These are phyloP conservation scores for Wickerhamiella galacta DNA, from an alignment of 805 yeast species.

Conservation along the genomic window DNA sequence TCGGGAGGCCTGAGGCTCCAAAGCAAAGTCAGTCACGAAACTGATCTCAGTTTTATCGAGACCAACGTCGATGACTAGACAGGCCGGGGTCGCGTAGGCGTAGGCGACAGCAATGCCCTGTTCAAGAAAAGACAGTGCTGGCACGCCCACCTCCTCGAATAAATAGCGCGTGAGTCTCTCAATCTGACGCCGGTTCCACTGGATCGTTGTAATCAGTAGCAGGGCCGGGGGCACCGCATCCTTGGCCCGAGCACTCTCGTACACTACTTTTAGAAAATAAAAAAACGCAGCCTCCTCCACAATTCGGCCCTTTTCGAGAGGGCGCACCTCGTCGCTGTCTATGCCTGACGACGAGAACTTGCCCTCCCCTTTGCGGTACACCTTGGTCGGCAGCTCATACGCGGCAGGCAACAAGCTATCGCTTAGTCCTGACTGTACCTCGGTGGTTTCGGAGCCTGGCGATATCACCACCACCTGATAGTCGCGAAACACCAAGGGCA, in stretches of 20 bases:
- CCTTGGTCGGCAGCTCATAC: constrained; percentile 59
- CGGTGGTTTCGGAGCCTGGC: constrained; percentile 62
- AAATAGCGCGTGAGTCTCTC: constrained; percentile 60
- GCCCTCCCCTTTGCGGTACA: constrained; percentile 28
- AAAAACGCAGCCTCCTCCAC: constrained; percentile 54
- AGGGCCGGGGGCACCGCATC: constrained; percentile 44
- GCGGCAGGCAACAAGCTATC: constrained; percentile 65
- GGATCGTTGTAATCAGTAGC: constrained; percentile 38
- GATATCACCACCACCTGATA: constrained; percentile 37
- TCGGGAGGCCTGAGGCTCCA: constrained; percentile 36
- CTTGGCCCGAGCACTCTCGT: constrained; percentile 30
- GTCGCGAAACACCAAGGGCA: constrained; percentile 23
- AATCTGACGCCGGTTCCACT: constrained; percentile 51
- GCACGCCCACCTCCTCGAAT: constrained; percentile 55
- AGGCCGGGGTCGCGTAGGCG: constrained; percentile 46
- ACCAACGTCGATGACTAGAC: constrained; percentile 72
- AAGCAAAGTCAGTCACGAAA: constrained; percentile 62
- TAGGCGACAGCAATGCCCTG: constrained; percentile 51
- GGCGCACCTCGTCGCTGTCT: constrained; percentile 34
- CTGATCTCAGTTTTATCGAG: constrained; percentile 54
- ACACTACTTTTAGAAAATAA: constrained; percentile 36
- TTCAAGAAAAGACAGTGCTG: constrained; percentile 57
- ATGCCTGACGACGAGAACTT: constrained; percentile 23
- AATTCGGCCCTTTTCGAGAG: constrained; percentile 49
- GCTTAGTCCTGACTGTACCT: constrained; percentile 61